Percentiles rank a stretch among this genome's conserved stretches.
Conservation (phyloP, 176 grass and related monocot species). For the Calamus simplicifolius region DNA sequence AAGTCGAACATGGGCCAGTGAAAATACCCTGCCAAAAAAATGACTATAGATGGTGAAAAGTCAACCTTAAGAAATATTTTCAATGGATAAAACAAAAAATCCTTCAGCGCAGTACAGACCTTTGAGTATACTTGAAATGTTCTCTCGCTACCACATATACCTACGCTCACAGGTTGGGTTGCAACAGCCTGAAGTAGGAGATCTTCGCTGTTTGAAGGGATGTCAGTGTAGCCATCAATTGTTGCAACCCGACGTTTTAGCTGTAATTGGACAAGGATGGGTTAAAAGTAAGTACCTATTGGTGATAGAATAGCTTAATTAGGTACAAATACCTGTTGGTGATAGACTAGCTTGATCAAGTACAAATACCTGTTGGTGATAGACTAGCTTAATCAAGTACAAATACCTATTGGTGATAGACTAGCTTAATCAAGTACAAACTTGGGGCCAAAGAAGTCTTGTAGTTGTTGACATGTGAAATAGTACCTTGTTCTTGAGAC, state of each 20-base stretch:
- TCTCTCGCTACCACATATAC: slow-evolving; percentile 83
- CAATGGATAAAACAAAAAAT: neutral
- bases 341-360: no score
- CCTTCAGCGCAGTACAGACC: slow-evolving; percentile 28
- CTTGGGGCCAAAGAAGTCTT: no score
- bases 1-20: slow-evolving; percentile 75
- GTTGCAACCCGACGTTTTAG: slow-evolving; percentile 69
- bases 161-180: slow-evolving; percentile 80
- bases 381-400: no score
- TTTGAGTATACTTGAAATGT: slow-evolving; percentile 82
- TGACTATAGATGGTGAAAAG: neutral
- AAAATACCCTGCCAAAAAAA: slow-evolving; percentile 76
- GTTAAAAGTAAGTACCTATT: no score
- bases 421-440: no score
- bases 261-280: slow-evolving; percentile 30
- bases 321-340: no score
- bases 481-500: slow-evolving; percentile 71
- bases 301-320: no score
- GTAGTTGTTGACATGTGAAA: no score
- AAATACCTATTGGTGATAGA: no score
- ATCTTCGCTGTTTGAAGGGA: slow-evolving; percentile 66
- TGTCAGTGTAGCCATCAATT: slow-evolving; percentile 74
- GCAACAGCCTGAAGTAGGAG: slow-evolving; percentile 70
- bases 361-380: no score
- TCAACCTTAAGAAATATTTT: neutral